Percentiles rank a stretch among this genome's conserved stretches.
phyloP scores from a whole-genome alignment of 2,329 filamentous ascomycete genomes.

The Cercospora sp. region DNA sequence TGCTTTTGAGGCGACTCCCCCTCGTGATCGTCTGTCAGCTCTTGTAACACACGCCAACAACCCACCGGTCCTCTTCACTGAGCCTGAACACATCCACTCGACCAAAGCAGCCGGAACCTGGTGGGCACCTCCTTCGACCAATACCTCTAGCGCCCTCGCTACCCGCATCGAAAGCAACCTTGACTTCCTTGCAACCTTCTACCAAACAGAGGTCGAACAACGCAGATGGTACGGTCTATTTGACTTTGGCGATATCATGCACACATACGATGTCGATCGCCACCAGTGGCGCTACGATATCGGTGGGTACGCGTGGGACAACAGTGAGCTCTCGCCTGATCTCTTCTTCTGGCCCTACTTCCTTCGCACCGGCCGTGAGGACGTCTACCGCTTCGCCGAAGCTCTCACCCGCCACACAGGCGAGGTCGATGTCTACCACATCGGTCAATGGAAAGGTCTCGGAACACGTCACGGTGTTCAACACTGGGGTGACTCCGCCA shows the following conservation, averaged over 20 bases:
- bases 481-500: conserved; percentile 61
- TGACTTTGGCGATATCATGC: conserved; percentile 63
- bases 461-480: conserved; percentile 64
- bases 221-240: conserved; percentile 64
- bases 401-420: conserved; percentile 59
- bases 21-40: conserved; percentile 47
- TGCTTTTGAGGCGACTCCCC: conserved; percentile 56
- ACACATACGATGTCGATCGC: conserved; percentile 60
- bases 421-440: conserved; percentile 64
- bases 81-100: conserved; percentile 52
- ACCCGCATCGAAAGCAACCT: conserved; percentile 54
- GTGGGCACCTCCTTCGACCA: conserved; percentile 49
- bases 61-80: conserved; percentile 54
- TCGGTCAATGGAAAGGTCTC: conserved; percentile 59
- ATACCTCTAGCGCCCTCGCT: conserved; percentile 35
- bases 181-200: conserved; percentile 58
- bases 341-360: conserved; percentile 65
- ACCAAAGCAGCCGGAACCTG: conserved; percentile 57
- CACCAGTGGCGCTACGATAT: conserved; percentile 64
- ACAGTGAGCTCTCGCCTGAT: conserved; percentile 63
- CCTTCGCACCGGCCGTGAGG: conserved; percentile 58
- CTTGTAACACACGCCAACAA: conserved; percentile 51
- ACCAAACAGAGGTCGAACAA: conserved; percentile 57
- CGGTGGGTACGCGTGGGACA: conserved; percentile 66
- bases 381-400: conserved; percentile 61